Percentiles rank a stretch among this genome's conserved stretches.
Conservation (phyloP, 2,329 filamentous ascomycete species). For the Gyromitra esculenta region DNA sequence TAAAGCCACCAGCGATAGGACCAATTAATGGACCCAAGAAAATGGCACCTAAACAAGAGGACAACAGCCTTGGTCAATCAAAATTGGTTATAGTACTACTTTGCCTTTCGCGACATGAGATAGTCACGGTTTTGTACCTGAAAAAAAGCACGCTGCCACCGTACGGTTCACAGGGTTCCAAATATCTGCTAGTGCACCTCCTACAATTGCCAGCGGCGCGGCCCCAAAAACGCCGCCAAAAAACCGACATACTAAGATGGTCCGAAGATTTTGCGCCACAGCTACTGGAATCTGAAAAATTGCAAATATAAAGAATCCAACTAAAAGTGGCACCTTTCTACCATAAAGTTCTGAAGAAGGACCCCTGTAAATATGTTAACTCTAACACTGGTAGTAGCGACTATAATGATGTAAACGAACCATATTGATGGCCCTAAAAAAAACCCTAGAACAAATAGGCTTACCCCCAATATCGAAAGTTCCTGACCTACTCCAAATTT, state of each 20-base stretch:
- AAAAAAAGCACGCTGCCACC: conserved; percentile 68
- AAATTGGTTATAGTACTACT: not conserved
- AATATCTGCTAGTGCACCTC: conserved; percentile 77
- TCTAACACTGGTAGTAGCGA: conserved; percentile 20
- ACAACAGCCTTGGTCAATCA: conserved; percentile 69
- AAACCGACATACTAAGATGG: conserved; percentile 76
- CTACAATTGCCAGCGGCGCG: conserved; percentile 73
- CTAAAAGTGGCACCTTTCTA: conserved; percentile 69
- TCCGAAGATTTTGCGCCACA: conserved; percentile 73
- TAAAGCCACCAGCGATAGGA: conserved; percentile 74
- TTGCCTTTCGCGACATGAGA: not conserved
- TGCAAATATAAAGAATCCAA: conserved; percentile 75
- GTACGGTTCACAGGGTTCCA: conserved; percentile 68
- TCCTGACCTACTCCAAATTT: conserved; percentile 48
- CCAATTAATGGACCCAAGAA: conserved; percentile 74
- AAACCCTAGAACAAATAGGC: conserved; percentile 52
- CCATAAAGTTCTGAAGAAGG: conserved; percentile 77
- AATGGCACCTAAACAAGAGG: conserved; percentile 65
- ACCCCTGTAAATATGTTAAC: conserved; percentile 62
- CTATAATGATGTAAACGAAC: conserved; percentile 8
- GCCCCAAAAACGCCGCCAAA: conserved; percentile 78
- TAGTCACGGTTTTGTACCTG: conserved; percentile 57
- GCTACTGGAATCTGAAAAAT: conserved; percentile 73
- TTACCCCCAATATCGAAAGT: conserved; percentile 51
- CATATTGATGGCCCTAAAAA: conserved; percentile 60